Percentiles rank a stretch among this genome's conserved stretches.
Conservation (phyloP, 768 basidiomycete species). For the Termitomyces sp. region DNA sequence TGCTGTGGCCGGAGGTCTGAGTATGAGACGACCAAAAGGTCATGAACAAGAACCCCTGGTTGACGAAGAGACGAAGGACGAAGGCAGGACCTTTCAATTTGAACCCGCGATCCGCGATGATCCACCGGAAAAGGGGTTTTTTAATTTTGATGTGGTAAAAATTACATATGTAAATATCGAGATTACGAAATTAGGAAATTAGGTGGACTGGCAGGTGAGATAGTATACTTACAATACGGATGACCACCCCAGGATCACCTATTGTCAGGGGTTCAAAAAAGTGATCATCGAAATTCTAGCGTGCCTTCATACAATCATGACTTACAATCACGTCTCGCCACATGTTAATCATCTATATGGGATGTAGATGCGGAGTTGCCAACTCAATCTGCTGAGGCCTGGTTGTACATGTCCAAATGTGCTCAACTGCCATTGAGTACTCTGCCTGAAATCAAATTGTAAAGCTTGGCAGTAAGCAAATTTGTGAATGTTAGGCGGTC, state of each 20-base stretch:
- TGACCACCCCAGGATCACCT: background rate
- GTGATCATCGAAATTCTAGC: background rate
- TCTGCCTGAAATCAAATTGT: background rate
- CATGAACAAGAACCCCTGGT: slow-evolving; percentile 7
- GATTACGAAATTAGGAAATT: background rate
- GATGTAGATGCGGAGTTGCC: background rate
- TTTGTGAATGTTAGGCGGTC: background rate
- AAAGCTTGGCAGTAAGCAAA: background rate
- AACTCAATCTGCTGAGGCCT: background rate
- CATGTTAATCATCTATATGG: background rate
- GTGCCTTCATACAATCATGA: background rate
- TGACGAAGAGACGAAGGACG: background rate
- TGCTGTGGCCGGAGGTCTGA: slow-evolving; percentile 5
- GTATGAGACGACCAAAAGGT: slow-evolving; percentile 12
- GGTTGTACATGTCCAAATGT: background rate
- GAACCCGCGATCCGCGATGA: background rate
- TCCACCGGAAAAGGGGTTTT: slow-evolving; percentile 8
- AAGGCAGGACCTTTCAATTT: background rate
- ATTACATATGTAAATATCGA: background rate
- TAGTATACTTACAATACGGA: too few relatives aligned
- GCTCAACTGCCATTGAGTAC: background rate
- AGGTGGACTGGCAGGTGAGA: background rate
- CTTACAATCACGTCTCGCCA: background rate
- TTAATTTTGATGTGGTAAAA: background rate
- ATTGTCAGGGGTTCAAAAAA: background rate